Conservation (phyloP, 768 basidiomycete species). For the Rhodotorula babjevae region DNA sequence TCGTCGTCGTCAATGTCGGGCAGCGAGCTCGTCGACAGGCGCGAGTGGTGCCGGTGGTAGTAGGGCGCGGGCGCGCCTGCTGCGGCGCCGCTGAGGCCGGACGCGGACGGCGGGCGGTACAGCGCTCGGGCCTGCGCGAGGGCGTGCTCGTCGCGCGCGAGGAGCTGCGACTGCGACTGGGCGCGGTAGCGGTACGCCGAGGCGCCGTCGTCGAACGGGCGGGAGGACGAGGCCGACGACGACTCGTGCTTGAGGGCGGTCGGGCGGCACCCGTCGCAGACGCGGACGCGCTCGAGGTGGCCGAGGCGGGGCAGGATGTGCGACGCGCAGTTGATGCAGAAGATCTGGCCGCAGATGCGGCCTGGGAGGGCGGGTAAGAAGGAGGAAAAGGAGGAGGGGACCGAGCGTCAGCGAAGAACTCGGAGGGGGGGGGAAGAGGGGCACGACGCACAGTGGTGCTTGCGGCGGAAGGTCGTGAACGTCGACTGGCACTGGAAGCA, state of each 20-base stretch:
- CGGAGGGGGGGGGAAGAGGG: neutral
- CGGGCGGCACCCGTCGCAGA: slow-evolving; percentile 75
- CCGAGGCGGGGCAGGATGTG: slow-evolving; percentile 92
- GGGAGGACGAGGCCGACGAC: slow-evolving; percentile 26
- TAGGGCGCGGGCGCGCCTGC: slow-evolving; percentile 39
- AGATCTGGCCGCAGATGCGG: slow-evolving; percentile 72
- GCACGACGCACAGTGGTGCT: slow-evolving; percentile 39
- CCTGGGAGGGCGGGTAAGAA: slow-evolving; percentile 5
- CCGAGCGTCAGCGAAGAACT: neutral
- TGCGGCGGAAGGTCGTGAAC: slow-evolving; percentile 37
- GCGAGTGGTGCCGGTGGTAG: neutral
- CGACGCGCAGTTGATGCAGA: slow-evolving; percentile 93
- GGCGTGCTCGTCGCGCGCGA: too few relatives aligned
- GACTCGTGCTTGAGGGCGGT: slow-evolving; percentile 11
- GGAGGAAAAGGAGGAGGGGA: too few relatives aligned
- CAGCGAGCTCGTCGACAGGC: neutral
- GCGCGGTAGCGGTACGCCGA: slow-evolving; percentile 42
- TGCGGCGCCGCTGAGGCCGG: too few relatives aligned
- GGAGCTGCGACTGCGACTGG: neutral
- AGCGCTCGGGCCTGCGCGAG: too few relatives aligned
- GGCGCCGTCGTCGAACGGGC: slow-evolving; percentile 58
- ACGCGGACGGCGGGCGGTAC: too few relatives aligned
- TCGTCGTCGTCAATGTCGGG: slow-evolving; percentile 1
- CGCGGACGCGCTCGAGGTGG: slow-evolving; percentile 87
- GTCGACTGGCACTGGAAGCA: slow-evolving; percentile 39